A percentile compares a stretch with the other conserved stretches of the same genome.
Evolutionary conservation across 805 yeast genomes (phyloP).

Genomic region (Hanseniaspora occidentalis): DNA sequence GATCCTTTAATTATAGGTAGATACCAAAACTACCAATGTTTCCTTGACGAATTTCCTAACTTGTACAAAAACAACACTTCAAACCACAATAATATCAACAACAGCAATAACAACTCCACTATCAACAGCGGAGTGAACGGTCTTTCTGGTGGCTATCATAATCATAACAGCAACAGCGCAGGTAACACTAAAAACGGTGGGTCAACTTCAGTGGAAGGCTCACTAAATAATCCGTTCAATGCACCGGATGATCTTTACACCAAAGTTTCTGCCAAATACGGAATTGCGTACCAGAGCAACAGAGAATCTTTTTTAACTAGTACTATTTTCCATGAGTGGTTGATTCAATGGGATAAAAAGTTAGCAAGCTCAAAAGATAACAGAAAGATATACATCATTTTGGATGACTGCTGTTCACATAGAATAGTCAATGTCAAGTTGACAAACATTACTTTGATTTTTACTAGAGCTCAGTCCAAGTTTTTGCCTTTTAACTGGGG

Average conservation of each 20-base stretch:
- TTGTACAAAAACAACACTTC: background rate
- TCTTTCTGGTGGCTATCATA: background rate
- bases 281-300: conserved; percentile 45
- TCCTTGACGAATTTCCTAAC: conserved; percentile 25
- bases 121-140: background rate
- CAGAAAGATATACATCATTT: conserved; percentile 40
- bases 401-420: conserved; percentile 55
- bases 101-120: conserved; percentile 16
- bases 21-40: conserved; percentile 34
- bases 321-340: conserved; percentile 49
- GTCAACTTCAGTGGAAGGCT: too few species aligned
- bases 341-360: conserved; percentile 47
- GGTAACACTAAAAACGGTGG: too few species aligned
- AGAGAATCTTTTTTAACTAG: conserved; percentile 53
- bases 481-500: conserved; percentile 56
- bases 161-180: too few species aligned
- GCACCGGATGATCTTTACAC: conserved; percentile 14
- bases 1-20: conserved; percentile 51
- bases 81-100: background rate
- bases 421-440: conserved; percentile 42
- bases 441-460: conserved; percentile 28
- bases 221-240: background rate
- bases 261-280: conserved; percentile 37
- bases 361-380: conserved; percentile 28
- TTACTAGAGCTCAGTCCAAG: conserved; percentile 27